Evolutionary conservation across 352 stramenopile genomes (phyloP).

Genomic region (Phytopythium chamaehyphon): DNA sequence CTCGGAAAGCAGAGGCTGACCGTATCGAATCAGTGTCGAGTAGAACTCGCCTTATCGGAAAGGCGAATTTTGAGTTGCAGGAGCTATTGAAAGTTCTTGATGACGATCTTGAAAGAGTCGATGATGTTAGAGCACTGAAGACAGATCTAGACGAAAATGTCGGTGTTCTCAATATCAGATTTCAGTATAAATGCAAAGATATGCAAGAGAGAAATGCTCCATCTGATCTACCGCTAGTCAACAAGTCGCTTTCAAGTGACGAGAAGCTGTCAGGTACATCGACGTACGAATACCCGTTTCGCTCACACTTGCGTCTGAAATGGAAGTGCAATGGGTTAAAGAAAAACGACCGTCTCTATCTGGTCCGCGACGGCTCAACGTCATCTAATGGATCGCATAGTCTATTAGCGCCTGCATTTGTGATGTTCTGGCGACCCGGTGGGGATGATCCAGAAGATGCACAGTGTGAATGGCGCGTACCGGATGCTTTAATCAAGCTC

Average conservation of each 20-base stretch:
- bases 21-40: no score
- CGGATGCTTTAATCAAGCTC: not conserved
- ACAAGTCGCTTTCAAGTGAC: not conserved
- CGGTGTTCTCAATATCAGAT: no score
- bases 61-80: no score
- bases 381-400: not conserved
- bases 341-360: constrained; percentile 25
- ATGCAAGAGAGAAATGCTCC: no score
- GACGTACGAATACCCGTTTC: constrained; percentile 29
- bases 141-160: no score
- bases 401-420: not conserved
- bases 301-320: constrained; percentile 26
- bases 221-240: not conserved
- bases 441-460: not conserved
- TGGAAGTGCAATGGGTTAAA: constrained; percentile 28
- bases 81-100: no score
- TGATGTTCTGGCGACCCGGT: not conserved
- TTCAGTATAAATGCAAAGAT: no score
- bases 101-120: no score
- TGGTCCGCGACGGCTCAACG: constrained; percentile 25
- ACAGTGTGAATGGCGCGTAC: not conserved
- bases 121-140: no score
- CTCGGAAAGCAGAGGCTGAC: no score
- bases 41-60: no score
- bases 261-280: constrained; percentile 8